Base-by-base conservation (phyloP, 495 filamentous ascomycete species). In the Daldinia loculata region DNA sequence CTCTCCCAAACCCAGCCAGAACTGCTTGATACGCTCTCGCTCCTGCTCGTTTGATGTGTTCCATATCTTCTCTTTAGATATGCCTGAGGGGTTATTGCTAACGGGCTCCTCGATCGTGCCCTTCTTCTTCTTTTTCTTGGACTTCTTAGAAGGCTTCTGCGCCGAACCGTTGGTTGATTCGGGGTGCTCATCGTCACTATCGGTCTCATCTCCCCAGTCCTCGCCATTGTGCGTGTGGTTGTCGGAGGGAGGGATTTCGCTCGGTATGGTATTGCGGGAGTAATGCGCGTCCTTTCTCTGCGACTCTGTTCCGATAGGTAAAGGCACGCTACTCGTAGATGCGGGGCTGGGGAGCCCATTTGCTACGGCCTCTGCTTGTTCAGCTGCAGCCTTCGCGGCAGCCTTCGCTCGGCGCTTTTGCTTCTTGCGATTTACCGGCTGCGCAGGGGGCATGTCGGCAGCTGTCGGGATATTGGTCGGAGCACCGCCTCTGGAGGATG, bases 1-100 rank as follows among this genome's bases (percentile, higher is more conserved):
- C 78, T 99, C 96, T 63, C 93, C 93, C 27, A 99, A 80, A n/a
- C 93, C 94, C 36, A 99, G 85, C 95, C 95, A 99, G 80, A 98
- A 99, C 62, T 97, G 92, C 75, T 97, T 96, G 76, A 99, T 99
- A 68, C 95, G 90, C 78, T 98, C 93, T 14, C 95, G 90, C 79
- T 99, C 95, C 78, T 98, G 93, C 62, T 91, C 86, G 5, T 90
- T 94, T 34, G 92, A 94, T 6, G 94, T 98, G 75, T 98, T 97
- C 95, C 95, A 99, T 78, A 99, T 97, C 78, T 91, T 92, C 70
- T 95, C 93, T 76, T 90, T 92, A 3, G 85, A 85, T 45, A 85
- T 85, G 32, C 85, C 82, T 0, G 81, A 75, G 2, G 77, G 74
- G 17, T 62, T 53, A 45, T 30, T 15, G 14, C 29, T 39, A 17